phyloP scores from a whole-genome alignment of 305 asterid species.

The Lippia alba region DNA sequence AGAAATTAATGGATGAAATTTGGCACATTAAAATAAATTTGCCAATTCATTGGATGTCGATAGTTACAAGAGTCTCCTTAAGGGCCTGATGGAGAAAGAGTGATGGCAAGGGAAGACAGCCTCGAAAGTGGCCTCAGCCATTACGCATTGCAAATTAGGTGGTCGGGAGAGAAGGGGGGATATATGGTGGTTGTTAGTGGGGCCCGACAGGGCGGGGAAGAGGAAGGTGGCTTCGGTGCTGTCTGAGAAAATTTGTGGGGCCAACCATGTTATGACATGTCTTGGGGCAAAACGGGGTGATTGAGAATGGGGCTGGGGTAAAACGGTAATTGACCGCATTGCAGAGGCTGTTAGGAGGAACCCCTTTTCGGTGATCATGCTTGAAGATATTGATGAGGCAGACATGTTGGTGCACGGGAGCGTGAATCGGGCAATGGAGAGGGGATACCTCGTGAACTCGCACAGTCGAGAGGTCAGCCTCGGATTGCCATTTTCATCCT shows the following conservation, averaged over 20 bases:
- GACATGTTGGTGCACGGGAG: conserved; percentile 62
- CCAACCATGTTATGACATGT: conserved; percentile 51
- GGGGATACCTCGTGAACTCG: conserved; percentile 79
- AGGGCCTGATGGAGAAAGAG: conserved; percentile 85
- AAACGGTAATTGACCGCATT: conserved; percentile 75
- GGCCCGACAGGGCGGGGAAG: conserved; percentile 86
- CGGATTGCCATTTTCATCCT: conserved; percentile 76
- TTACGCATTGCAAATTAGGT: conserved; percentile 69
- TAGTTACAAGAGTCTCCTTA: conserved; percentile 75
- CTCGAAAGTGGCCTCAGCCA: conserved; percentile 69
- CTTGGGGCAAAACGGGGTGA: conserved; percentile 64
- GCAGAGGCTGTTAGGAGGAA: conserved; percentile 76
- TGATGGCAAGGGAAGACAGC: conserved; percentile 99
- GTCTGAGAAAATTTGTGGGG: conserved; percentile 74
- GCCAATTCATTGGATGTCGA: conserved; percentile 67
- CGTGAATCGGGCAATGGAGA: conserved; percentile 70
- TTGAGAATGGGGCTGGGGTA: conserved; percentile 71
- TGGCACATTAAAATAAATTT: no score
- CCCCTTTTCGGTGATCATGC: conserved; percentile 78
- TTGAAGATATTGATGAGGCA: conserved; percentile 84
- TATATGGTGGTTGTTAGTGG: conserved; percentile 79
- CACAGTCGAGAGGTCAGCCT: conserved; percentile 87
- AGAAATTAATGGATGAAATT: no score
- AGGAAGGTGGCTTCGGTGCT: conserved; percentile 80
- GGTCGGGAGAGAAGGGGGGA: conserved; percentile 68